Percentiles rank a stretch among this genome's conserved stretches.
Conservation (phyloP, 2,329 filamentous ascomycete genomes). For the Xylariomycetidae sp. region DNA sequence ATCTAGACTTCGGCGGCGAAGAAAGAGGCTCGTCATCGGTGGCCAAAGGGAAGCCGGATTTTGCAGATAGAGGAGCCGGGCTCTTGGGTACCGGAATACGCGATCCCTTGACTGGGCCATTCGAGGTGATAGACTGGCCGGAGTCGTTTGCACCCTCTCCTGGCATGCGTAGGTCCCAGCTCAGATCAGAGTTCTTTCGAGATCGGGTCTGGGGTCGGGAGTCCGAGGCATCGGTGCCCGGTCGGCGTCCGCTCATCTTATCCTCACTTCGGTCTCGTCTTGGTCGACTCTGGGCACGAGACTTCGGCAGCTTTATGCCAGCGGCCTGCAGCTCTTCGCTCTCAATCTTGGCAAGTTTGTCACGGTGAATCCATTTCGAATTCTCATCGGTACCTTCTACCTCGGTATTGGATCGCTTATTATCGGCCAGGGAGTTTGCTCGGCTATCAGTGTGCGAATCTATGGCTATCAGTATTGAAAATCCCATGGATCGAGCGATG, state of each 20-base stretch:
- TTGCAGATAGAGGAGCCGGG: constrained; percentile 65
- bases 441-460: background rate
- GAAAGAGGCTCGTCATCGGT: constrained; percentile 54
- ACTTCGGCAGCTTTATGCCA: constrained; percentile 56
- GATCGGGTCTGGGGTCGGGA: constrained; percentile 25
- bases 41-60: constrained; percentile 45
- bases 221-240: constrained; percentile 26
- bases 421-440: constrained; percentile 13
- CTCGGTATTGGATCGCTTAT: constrained; percentile 26
- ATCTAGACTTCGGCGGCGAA: constrained; percentile 56
- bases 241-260: constrained; percentile 27
- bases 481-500: background rate
- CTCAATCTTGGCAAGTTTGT: constrained; percentile 78
- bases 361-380: constrained; percentile 79
- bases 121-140: constrained; percentile 46
- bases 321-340: constrained; percentile 74
- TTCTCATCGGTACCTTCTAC: constrained; percentile 42
- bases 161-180: constrained; percentile 69
- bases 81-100: constrained; percentile 87
- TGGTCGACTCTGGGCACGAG: constrained; percentile 46
- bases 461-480: background rate
- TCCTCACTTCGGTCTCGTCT: constrained; percentile 37
- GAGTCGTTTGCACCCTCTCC: constrained; percentile 68
- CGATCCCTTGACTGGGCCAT: constrained; percentile 56
- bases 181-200: constrained; percentile 41